Conservation (phyloP, 2,329 filamentous ascomycete genomes). For the Pezicula neosporulosa region DNA sequence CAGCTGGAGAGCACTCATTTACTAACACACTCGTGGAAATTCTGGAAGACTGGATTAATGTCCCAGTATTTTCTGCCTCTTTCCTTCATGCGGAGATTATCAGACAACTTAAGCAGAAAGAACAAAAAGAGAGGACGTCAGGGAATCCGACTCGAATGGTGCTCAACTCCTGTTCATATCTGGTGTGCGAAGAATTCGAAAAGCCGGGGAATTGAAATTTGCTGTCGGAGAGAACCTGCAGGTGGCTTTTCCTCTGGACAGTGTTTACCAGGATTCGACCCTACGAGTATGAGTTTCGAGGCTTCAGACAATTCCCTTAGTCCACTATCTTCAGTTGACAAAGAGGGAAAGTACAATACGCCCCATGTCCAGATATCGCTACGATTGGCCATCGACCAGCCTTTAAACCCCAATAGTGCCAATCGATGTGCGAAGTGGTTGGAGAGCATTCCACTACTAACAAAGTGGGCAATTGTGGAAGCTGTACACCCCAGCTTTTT, state of each 20-base stretch:
- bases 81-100: conserved; percentile 60
- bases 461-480: conserved; percentile 14
- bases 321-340: conserved; percentile 1
- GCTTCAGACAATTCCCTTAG: conserved; percentile 1
- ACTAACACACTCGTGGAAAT: conserved; percentile 57
- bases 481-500: conserved; percentile 13
- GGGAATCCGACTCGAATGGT: conserved; percentile 53
- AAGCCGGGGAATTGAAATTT: conserved; percentile 54
- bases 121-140: conserved; percentile 50
- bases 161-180: conserved; percentile 57
- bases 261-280: neutral
- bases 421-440: conserved; percentile 10
- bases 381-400: conserved; percentile 11
- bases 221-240: conserved; percentile 22
- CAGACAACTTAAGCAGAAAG: conserved; percentile 56
- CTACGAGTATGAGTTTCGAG: conserved; percentile 7
- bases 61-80: conserved; percentile 51
- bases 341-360: conserved; percentile 9
- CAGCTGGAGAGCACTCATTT: conserved; percentile 57
- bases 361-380: conserved; percentile 14
- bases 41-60: conserved; percentile 50
- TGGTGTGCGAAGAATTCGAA: conserved; percentile 61
- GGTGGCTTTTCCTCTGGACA: no score
- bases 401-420: conserved; percentile 3
- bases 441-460: conserved; percentile 9